These are phyloP conservation scores for Globisporangium perplexum DNA, from an alignment of 352 stramenopile species.

Conservation along the genomic window DNA sequence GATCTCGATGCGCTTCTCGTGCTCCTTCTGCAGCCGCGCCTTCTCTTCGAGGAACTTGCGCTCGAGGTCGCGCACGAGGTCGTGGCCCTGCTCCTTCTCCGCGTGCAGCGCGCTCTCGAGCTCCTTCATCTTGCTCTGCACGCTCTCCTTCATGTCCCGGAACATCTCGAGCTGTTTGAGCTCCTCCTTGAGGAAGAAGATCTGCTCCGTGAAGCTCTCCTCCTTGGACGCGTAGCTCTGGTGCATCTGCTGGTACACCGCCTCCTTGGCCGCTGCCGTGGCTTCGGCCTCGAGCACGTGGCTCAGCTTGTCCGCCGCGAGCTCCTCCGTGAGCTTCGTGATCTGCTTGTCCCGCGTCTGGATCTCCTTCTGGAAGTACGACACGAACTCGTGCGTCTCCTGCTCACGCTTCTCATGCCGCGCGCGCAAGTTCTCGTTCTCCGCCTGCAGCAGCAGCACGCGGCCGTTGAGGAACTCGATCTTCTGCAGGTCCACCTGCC, in stretches of 20 bases:
- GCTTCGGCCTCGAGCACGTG: slow-evolving; percentile 60
- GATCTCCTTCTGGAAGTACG: slow-evolving; percentile 93
- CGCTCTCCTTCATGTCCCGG: slow-evolving; percentile 56
- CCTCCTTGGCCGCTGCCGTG: slow-evolving; percentile 34
- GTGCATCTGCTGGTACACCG: slow-evolving; percentile 37
- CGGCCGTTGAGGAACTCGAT: slow-evolving; percentile 54
- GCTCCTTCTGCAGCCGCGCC: slow-evolving; percentile 70
- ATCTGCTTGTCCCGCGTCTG: slow-evolving; percentile 76
- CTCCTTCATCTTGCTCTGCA: slow-evolving; percentile 48
- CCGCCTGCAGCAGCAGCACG: slow-evolving; percentile 51
- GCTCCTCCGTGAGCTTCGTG: slow-evolving; percentile 78
- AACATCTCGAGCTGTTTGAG: slow-evolving; percentile 65
- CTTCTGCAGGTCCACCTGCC: slow-evolving; percentile 59
- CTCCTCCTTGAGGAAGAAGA: slow-evolving; percentile 60
- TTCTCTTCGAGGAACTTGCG: slow-evolving; percentile 89
- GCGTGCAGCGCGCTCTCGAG: slow-evolving; percentile 57
- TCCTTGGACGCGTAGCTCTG: slow-evolving; percentile 39
- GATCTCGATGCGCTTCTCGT: slow-evolving; percentile 80
- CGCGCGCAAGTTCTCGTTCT: slow-evolving; percentile 76
- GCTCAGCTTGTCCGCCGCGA: slow-evolving; percentile 51
- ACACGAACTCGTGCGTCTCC: slow-evolving; percentile 93
- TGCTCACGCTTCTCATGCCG: slow-evolving; percentile 86
- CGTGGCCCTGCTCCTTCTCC: slow-evolving; percentile 43
- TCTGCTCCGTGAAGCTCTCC: slow-evolving; percentile 46
- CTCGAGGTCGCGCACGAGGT: slow-evolving; percentile 64